phyloP scores from a whole-genome alignment of 2,329 filamentous ascomycete species.

The Diaporthe ilicicola region DNA sequence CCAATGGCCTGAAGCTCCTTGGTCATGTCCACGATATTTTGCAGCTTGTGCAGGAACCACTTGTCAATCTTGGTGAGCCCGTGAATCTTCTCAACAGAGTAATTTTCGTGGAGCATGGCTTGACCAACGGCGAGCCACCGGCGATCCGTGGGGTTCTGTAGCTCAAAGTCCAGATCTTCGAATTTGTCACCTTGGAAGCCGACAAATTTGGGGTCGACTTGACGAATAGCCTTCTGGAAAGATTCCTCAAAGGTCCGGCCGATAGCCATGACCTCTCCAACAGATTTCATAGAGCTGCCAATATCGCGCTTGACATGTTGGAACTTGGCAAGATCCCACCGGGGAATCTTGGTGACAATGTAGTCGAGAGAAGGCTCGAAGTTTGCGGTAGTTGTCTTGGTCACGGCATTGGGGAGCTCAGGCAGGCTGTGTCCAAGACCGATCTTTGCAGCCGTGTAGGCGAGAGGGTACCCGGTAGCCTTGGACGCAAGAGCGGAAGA shows the following conservation, averaged over 20 bases:
- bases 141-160: conserved; percentile 93
- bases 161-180: conserved; percentile 87
- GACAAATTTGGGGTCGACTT: conserved; percentile 90
- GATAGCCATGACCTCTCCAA: conserved; percentile 99
- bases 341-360: conserved; percentile 97
- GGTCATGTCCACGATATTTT: conserved; percentile 94
- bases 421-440: conserved; percentile 94
- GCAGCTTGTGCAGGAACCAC: conserved; percentile 98
- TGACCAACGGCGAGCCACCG: conserved; percentile 97
- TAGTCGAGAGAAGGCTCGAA: conserved; percentile 98
- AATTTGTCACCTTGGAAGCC: conserved; percentile 97
- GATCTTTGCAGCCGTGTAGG: conserved; percentile 98
- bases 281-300: conserved; percentile 98
- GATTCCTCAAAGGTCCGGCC: conserved; percentile 98
- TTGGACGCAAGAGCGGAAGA: conserved; percentile 97
- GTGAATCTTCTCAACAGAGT: conserved; percentile 90
- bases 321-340: conserved; percentile 99
- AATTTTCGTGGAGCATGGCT: conserved; percentile 96
- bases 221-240: conserved; percentile 97
- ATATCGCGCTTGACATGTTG: conserved; percentile 98
- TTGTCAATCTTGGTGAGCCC: conserved; percentile 98
- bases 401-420: conserved; percentile 96
- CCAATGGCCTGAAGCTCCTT: conserved; percentile 86
- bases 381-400: conserved; percentile 98
- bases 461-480: conserved; percentile 94